Base-by-base conservation (phyloP, 345 rosid genomes). In the Cardamine resedifolia region DNA sequence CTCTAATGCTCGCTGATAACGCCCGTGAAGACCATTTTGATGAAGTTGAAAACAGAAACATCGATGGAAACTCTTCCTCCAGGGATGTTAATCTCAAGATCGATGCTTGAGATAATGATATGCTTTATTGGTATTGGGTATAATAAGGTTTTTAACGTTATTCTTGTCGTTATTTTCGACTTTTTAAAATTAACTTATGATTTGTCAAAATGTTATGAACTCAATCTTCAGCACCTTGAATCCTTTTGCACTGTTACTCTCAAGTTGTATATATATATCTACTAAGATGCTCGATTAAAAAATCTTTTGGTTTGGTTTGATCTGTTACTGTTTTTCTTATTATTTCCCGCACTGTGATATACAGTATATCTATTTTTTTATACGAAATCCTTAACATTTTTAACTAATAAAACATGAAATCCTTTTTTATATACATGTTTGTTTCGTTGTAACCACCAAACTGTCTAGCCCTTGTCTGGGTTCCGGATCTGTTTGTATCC, bases 1-100 rank as follows among this genome's bases (percentile, higher is more conserved):
- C 96, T 27, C 83, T 91, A 3, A 87, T 91, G 96, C 77, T 91
- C 18, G 91, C 91, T 52, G 83, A 81, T 75, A 91, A 91, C 58
- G 90, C 89, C 12, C 85, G 97, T 19, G 93, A 91, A 83, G 96
- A 89, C 77, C 90, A 84, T 86, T 87, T 89, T 59, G 90, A 83
- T 12, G 90, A 87, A 64, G 63, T 77, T 18, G 86, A 71, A 43
- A 53, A 68, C 56, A 60, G 68, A 10, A 39, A 49, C 67, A 5
- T 28, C 19, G 41, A 58, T 45, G 64, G 65, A 2, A 75, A 68
- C 79, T 62, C 74, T 33, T 68, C 79, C 20, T 70, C 80, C 27
- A 77, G 56, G 48, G 72, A 77, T 58, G 62, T 71, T 12, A 64
- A 71, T 41, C 67, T 77, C 68, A 77, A 77, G 67, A 65, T 77